Evolutionary conservation across 805 yeast genomes (phyloP).

Genomic region (Sugiyamaella chiloensis): DNA sequence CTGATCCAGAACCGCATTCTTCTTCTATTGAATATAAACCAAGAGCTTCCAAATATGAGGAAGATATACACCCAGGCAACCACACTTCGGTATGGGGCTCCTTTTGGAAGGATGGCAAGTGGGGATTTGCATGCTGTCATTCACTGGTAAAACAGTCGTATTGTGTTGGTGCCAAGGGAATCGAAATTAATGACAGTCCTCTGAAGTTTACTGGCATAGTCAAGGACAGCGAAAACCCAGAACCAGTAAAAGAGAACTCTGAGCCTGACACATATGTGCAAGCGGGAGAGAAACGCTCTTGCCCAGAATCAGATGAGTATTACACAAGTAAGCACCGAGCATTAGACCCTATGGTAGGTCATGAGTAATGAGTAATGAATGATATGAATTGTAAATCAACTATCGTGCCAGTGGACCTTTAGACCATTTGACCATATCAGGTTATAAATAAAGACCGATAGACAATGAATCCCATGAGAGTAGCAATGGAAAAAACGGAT

Average conservation of each 20-base stretch:
- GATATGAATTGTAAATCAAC: no score
- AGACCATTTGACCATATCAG: no score
- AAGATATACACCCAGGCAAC: conserved; percentile 37
- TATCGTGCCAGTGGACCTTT: no score
- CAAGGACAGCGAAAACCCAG: no score
- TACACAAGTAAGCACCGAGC: conserved; percentile 1
- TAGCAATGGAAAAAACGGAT: no score
- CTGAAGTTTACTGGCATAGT: background rate
- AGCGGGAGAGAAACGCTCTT: no score
- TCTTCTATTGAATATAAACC: background rate
- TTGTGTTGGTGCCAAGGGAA: conserved; percentile 34
- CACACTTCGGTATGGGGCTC: conserved; percentile 46
- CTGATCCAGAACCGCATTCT: conserved; percentile 3
- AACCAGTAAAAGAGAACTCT: no score
- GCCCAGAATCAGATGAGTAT: conserved; percentile 1
- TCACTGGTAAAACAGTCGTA: conserved; percentile 33
- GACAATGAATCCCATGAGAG: no score
- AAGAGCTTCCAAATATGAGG: background rate
- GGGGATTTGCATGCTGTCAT: conserved; percentile 47
- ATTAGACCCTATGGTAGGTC: conserved; percentile 5
- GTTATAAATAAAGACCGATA: no score
- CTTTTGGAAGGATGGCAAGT: conserved; percentile 39
- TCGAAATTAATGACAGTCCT: conserved; percentile 12
- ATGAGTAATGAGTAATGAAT: background rate
- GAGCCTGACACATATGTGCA: no score